Evolutionary conservation across 2,329 filamentous ascomycete genomes (phyloP), one percentile per base, ranked within the genome.

Genomic region (Didymella exigua): DNA sequence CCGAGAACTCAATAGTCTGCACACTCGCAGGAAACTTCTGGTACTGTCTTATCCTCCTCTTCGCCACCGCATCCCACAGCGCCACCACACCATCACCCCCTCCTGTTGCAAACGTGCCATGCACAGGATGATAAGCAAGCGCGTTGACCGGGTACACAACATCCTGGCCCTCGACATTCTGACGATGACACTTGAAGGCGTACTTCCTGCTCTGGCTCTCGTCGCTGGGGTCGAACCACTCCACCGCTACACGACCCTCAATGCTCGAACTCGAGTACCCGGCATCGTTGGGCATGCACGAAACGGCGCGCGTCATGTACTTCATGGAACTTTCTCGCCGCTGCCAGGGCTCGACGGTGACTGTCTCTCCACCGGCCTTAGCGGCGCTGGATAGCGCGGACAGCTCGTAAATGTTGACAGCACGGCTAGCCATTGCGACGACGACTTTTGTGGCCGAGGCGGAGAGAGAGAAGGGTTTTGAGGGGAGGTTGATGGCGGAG

Each of bases 121-220:
- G 81, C 1, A 89, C 77, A 0, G 91, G 91, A 75, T 97, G 92
- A 78, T 96, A 97, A 0, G 90, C 86, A 7, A 97, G 82, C 2
- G 92, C 89, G 71, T 97, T 95, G 63, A 97, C 93, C 0, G 93
- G 93, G 69, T 93, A 96, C 3, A 97, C 91, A 4, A 96, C 83
- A 68, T 96, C 93, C 24, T 83, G 86, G 44, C 86, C 86, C 34
- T 87, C 83, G 2, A 85, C 77, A 1, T 86, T 83, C 74, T 96
- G 91, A 4, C 95, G 86, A 77, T 99, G 95, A 77, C 95, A 99
- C 77, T 99, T 99, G 85, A 99, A 99, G 13, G 95, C 95, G 75
- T 98, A 99, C 76, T 97, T 98, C 63, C 93, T 86, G 33, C 90
- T 89, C 78, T 98, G 93, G 4, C 90, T 93, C 74, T 93, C 90